Evolutionary conservation across 345 rosid genomes (phyloP).

Genomic region (Clarkia xantiana): DNA sequence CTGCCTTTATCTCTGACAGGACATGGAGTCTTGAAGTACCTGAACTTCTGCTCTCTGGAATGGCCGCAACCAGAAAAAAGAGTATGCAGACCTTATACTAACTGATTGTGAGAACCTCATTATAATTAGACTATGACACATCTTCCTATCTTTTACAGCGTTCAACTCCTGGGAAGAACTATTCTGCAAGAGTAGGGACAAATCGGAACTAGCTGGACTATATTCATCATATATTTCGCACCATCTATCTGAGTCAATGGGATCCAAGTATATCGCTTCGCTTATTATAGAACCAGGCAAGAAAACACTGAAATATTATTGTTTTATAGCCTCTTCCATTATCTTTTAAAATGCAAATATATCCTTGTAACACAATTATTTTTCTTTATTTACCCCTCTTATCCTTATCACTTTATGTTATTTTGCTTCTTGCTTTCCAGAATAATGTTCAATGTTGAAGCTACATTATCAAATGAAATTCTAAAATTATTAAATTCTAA

Average conservation of each 20-base stretch:
- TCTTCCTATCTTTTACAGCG: constrained; percentile 27
- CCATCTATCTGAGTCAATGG: constrained; percentile 25
- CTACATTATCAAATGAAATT: no score
- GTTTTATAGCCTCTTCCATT: neutral
- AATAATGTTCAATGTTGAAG: no score
- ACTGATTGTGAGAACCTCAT: neutral
- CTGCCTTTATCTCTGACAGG: constrained; percentile 44
- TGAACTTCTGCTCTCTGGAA: constrained; percentile 24
- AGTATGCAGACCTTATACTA: constrained; percentile 21
- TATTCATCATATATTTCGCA: constrained; percentile 54
- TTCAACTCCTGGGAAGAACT: constrained; percentile 50
- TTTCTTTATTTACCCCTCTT: no score
- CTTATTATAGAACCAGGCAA: constrained; percentile 90
- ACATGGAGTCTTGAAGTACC: constrained; percentile 63
- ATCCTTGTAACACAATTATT: no score
- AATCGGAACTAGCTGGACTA: constrained; percentile 40
- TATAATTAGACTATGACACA: constrained; percentile 5
- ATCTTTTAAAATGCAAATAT: neutral
- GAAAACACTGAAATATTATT: constrained; percentile 7
- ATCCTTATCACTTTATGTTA: no score
- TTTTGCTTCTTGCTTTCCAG: no score
- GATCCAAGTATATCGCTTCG: constrained; percentile 45
- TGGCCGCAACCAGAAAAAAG: constrained; percentile 13
- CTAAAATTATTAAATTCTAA: no score
- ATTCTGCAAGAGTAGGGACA: constrained; percentile 49